A percentile compares a stretch with the other conserved stretches of the same genome.
Conservation (phyloP, 2,329 filamentous ascomycete genomes). For the Curvularia hawaiiensis region DNA sequence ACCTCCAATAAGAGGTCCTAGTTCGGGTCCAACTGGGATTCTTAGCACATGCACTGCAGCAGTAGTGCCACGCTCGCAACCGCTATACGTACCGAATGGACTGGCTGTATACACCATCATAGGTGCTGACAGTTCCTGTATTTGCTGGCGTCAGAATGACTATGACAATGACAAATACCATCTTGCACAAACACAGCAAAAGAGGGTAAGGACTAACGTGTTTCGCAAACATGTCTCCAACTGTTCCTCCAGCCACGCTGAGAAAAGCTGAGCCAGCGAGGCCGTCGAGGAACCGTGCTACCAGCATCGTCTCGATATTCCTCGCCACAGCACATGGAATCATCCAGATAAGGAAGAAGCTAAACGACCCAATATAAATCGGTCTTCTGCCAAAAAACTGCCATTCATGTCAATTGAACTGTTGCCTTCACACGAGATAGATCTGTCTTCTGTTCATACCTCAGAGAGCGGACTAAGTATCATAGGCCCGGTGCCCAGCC, state of each 20-base stretch:
- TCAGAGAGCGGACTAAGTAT: conserved; percentile 60
- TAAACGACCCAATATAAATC: conserved; percentile 78
- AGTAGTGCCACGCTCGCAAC: not conserved
- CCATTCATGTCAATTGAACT: not conserved
- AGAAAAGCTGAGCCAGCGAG: conserved; percentile 68
- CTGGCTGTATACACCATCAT: conserved; percentile 74
- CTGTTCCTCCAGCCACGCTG: conserved; percentile 80
- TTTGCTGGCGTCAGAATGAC: conserved; percentile 13
- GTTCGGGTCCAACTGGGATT: conserved; percentile 53
- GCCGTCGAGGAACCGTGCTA: conserved; percentile 78
- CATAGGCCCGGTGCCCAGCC: conserved; percentile 66
- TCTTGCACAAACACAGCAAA: not conserved
- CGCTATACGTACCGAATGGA: conserved; percentile 49
- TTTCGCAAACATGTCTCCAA: conserved; percentile 65
- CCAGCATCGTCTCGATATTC: conserved; percentile 80
- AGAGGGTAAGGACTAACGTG: conserved; percentile 31
- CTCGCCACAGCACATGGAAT: conserved; percentile 80
- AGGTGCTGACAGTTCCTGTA: conserved; percentile 69
- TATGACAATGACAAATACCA: not conserved
- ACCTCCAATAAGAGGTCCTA: conserved; percentile 69
- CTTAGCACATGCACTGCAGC: not conserved
- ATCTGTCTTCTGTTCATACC: conserved; percentile 30
- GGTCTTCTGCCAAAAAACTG: conserved; percentile 81
- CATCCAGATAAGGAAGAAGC: conserved; percentile 77
- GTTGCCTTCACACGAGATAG: not conserved